Conservation (phyloP, 2,329 filamentous ascomycete species). For the Talaromyces sp. region DNA sequence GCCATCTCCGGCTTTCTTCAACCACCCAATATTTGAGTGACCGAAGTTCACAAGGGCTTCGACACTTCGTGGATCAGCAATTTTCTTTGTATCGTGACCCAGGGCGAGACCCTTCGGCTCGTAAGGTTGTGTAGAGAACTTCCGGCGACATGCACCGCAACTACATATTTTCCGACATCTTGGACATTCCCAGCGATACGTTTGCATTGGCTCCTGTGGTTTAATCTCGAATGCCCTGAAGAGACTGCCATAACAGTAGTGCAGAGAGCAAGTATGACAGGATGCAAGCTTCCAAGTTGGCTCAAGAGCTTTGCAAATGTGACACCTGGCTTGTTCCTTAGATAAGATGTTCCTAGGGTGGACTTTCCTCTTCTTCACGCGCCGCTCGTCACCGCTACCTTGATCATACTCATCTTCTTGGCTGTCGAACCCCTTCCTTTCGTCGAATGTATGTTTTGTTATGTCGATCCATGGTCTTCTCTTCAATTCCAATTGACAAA, state of each 20-base stretch:
- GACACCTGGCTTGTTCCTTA: slow-evolving; percentile 60
- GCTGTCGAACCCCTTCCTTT: slow-evolving; percentile 35
- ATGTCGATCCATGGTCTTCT: slow-evolving; percentile 79
- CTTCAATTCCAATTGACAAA: slow-evolving; percentile 87
- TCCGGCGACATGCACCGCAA: slow-evolving; percentile 71
- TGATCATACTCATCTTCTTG: slow-evolving; percentile 46
- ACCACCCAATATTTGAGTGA: slow-evolving; percentile 80
- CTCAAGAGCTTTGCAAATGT: slow-evolving; percentile 78
- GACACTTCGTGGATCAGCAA: slow-evolving; percentile 86
- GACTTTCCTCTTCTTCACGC: slow-evolving; percentile 63
- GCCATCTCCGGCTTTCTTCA: slow-evolving; percentile 58
- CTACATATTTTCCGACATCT: slow-evolving; percentile 84
- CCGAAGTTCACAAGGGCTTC: slow-evolving; percentile 89
- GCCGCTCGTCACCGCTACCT: slow-evolving; percentile 49
- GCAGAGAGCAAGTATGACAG: slow-evolving; percentile 70
- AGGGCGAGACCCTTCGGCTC: slow-evolving; percentile 81
- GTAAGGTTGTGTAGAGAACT: slow-evolving; percentile 69
- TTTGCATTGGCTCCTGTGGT: slow-evolving; percentile 76
- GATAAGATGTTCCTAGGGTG: slow-evolving; percentile 45
- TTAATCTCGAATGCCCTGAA: slow-evolving; percentile 89
- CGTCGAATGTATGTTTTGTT: slow-evolving; percentile 52
- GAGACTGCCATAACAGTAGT: slow-evolving; percentile 89
- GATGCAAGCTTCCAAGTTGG: slow-evolving; percentile 79
- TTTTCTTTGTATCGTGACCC: slow-evolving; percentile 83
- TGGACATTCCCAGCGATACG: slow-evolving; percentile 81